Percentiles rank a stretch among this genome's conserved stretches.
These are phyloP conservation scores for Aspergillus viridinutans DNA, from an alignment of 2,329 filamentous ascomycete species.

Conservation along the genomic window DNA sequence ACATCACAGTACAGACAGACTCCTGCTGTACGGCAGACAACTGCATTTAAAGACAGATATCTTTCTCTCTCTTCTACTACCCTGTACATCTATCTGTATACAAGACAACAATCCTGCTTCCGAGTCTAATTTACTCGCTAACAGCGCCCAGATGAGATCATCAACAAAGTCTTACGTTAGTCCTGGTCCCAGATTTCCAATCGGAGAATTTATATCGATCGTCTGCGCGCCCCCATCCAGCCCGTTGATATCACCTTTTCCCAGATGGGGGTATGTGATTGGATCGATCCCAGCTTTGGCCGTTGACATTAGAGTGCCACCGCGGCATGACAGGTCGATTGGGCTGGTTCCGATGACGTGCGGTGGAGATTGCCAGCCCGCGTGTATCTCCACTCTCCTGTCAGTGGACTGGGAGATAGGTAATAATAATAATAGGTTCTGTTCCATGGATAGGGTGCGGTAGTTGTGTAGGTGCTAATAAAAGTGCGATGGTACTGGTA, in stretches of 20 bases:
- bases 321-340: neutral
- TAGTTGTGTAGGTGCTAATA: too few species aligned
- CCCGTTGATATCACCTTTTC: neutral
- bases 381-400: neutral
- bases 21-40: neutral
- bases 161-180: neutral
- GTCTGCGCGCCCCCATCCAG: neutral
- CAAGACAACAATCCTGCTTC: neutral
- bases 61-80: neutral
- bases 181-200: neutral
- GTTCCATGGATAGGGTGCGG: too few species aligned
- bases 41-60: neutral
- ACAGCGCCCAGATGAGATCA: neutral
- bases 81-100: neutral
- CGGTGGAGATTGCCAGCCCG: neutral
- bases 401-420: neutral
- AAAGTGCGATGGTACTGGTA: too few species aligned
- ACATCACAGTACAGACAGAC: neutral
- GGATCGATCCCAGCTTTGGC: neutral
- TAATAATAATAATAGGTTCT: too few species aligned
- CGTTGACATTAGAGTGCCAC: neutral
- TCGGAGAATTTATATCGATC: neutral
- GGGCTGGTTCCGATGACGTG: neutral
- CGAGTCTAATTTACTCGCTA: neutral
- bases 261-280: neutral